Conservation (phyloP, 768 basidiomycete genomes). For the Vishniacozyma victoriae region DNA sequence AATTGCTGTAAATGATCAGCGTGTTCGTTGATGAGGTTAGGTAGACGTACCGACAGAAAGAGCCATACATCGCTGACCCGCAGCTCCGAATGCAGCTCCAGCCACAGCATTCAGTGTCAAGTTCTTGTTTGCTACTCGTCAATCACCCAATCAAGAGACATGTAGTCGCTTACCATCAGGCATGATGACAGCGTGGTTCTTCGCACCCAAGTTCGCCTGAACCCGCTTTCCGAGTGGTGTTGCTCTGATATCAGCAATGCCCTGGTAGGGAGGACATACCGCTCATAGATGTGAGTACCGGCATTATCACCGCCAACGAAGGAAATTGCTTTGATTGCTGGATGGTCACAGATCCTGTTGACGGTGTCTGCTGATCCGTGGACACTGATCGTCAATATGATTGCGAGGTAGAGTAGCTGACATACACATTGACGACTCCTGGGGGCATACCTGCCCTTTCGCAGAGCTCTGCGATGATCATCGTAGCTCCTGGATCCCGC, state of each 20-base stretch:
- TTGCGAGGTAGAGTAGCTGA: neutral
- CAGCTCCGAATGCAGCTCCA: slow-evolving; percentile 93
- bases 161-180: slow-evolving; percentile 66
- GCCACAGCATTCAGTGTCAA: slow-evolving; percentile 83
- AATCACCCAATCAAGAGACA: neutral
- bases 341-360: slow-evolving; percentile 83
- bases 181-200: slow-evolving; percentile 91
- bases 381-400: slow-evolving; percentile 54
- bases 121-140: slow-evolving; percentile 70
- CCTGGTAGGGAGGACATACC: slow-evolving; percentile 48
- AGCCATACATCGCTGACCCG: slow-evolving; percentile 97
- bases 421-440: slow-evolving; percentile 68
- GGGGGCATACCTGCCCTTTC: slow-evolving; percentile 62
- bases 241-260: slow-evolving; percentile 51
- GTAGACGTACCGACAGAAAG: slow-evolving; percentile 69
- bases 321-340: slow-evolving; percentile 84
- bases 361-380: slow-evolving; percentile 87
- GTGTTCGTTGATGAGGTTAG: neutral
- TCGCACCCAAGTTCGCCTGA: slow-evolving; percentile 82
- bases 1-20: slow-evolving; percentile 47
- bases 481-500: slow-evolving; percentile 91
- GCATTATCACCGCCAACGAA: slow-evolving; percentile 93
- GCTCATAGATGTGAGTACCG: slow-evolving; percentile 87
- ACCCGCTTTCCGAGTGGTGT: slow-evolving; percentile 83
- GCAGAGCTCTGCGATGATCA: slow-evolving; percentile 95